These are phyloP conservation scores for Suhomyces vadensis DNA, from an alignment of 805 yeast species.

Conservation along the genomic window DNA sequence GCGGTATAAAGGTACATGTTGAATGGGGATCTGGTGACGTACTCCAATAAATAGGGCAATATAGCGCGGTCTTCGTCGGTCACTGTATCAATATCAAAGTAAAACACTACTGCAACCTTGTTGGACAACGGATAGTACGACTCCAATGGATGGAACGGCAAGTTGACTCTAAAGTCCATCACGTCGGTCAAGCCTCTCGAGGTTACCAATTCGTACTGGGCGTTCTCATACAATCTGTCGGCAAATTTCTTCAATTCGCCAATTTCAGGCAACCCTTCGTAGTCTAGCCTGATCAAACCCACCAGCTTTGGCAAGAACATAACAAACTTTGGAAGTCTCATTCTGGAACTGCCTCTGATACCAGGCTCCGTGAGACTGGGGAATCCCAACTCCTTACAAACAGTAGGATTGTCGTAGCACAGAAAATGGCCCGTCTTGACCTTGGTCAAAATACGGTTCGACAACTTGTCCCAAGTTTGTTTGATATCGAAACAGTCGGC, in stretches of 20 bases:
- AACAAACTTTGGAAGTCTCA: conserved; percentile 41
- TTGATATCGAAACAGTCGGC: conserved; percentile 52
- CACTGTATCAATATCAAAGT: conserved; percentile 49
- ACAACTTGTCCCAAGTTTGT: conserved; percentile 57
- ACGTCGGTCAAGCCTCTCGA: conserved; percentile 30
- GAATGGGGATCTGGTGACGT: conserved; percentile 55
- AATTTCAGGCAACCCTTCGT: conserved; percentile 35
- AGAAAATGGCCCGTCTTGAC: conserved; percentile 57
- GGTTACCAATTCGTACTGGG: conserved; percentile 37
- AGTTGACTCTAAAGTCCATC: conserved; percentile 28
- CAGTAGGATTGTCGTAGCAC: conserved; percentile 50
- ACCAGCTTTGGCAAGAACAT: conserved; percentile 54
- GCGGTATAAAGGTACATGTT: conserved; percentile 56
- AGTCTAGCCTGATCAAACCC: conserved; percentile 51
- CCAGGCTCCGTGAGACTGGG: conserved; percentile 24
- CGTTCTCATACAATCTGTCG: conserved; percentile 47
- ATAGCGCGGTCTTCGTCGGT: conserved; percentile 64
- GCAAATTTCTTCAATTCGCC: conserved; percentile 45
- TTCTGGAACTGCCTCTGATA: conserved; percentile 7
- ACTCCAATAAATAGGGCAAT: conserved; percentile 60
- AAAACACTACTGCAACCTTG: conserved; percentile 53
- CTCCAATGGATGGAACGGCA: conserved; percentile 34
- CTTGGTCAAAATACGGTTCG: conserved; percentile 45
- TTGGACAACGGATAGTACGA: conserved; percentile 39
- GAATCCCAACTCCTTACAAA: conserved; percentile 57